Evolutionary conservation across 257 asterid genomes (phyloP), one percentile per base, ranked within the genome.

Genomic region (Ilex asprella): DNA sequence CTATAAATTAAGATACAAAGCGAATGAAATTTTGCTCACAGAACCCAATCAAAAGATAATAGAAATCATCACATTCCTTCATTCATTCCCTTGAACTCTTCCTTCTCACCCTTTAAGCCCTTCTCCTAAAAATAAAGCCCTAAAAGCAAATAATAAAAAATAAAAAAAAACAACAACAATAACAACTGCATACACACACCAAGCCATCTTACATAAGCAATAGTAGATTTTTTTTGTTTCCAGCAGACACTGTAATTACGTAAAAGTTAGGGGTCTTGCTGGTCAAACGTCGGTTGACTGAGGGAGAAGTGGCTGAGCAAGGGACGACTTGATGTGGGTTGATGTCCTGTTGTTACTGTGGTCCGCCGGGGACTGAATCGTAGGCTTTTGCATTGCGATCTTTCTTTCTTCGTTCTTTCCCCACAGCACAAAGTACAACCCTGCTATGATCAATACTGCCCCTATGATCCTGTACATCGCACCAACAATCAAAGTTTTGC

Each of bases 381-480:
- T 63, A 2, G 73, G 75, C 78, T 41, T 77, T 39, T 58, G 70
- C 64, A 55, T 78, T 9, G 83, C 79, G 21, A 73, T 76, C 63
- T 89, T 93, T 68, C 76, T 79, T 74, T 93, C 99, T 67, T 87
- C 91, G 55, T 75, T 87, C 60, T 93, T 93, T 53, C 99, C 99
- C 97, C 97, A 93, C 7, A 93, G 79, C 8, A 90, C 97, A 35
- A 93, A 41, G 76, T 93, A 93, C 70, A 93, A 66, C n/a, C 99
- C 99, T 1, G 78, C 21, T 69, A 93, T 86, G 76, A 93, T 89
- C 78, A 93, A 53, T 10, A 79, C 83, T 4, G 99, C 99, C 15
- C 99, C 99, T 5, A 93, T 78, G 16, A 89, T 78, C 85, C 99
- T 93, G 92, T 74, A 31, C 62, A 44, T 47, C 57, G 30, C 57